Percentiles rank a stretch among this genome's conserved stretches.
Conservation (phyloP, 1,284 basidiomycete genomes). For the Microbotryomycetes sp. region DNA sequence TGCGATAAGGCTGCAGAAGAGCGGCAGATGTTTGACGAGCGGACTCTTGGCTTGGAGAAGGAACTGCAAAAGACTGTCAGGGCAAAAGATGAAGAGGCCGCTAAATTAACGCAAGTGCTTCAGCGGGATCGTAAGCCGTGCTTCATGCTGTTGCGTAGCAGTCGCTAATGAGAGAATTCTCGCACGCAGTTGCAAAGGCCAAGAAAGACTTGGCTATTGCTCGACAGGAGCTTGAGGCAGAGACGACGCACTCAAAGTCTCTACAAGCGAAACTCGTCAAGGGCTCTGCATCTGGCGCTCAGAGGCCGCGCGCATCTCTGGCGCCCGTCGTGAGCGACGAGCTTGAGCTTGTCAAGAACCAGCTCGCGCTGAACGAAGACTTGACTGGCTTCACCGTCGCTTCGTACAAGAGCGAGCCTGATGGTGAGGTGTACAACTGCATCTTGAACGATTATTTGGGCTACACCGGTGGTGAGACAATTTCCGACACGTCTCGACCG, state of each 20-base stretch:
- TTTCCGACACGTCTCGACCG: neutral
- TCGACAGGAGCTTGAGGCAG: slow-evolving; percentile 13
- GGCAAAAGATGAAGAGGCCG: slow-evolving; percentile 7
- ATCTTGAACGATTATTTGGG: slow-evolving; percentile 21
- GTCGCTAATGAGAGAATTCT: neutral
- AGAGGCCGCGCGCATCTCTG: neutral
- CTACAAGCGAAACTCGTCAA: slow-evolving; percentile 22
- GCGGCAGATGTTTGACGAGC: neutral
- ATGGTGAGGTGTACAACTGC: slow-evolving; percentile 13
- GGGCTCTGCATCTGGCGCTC: neutral
- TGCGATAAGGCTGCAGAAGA: neutral
- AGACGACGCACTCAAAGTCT: slow-evolving; percentile 24
- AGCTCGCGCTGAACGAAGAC: slow-evolving; percentile 23
- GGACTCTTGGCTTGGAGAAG: slow-evolving; percentile 3
- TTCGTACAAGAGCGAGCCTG: slow-evolving; percentile 11
- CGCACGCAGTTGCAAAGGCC: neutral
- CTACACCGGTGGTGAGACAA: slow-evolving; percentile 11
- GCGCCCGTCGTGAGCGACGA: slow-evolving; percentile 7
- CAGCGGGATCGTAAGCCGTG: slow-evolving; percentile 13
- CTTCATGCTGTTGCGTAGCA: too few relatives aligned
- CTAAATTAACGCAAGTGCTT: neutral
- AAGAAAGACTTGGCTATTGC: neutral
- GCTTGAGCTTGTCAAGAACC: slow-evolving; percentile 1
- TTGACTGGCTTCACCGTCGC: slow-evolving; percentile 24
- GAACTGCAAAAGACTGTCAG: slow-evolving; percentile 3